Base-by-base conservation (phyloP, 1,284 basidiomycete genomes). In the Pseudozyma sp. region DNA sequence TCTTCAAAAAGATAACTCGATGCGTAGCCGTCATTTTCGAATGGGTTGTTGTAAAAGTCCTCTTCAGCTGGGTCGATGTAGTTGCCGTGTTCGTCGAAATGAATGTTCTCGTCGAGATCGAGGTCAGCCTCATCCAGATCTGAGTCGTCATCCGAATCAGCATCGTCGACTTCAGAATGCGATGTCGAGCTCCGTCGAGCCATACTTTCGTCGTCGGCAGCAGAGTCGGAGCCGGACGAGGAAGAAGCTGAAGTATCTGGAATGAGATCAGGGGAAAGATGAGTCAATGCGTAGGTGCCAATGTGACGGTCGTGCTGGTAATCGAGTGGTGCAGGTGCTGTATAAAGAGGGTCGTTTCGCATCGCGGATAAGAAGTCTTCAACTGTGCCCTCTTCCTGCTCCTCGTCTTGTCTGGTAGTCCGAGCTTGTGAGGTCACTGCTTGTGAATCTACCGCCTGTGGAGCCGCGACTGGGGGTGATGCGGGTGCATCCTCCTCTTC, bases 311-410 rank as follows among this genome's bases (percentile, higher is more conserved):
- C 66, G 16, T 59, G 55, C 2, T 62, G 52, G 16, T 50, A 68
- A 25, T 62, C 66, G 36, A 68, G 45, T 7, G 49, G 36, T 10
- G 38, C 44, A 19, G 51, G 0, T 1, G 36, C 16, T 19, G 18
- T 35, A 36, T 63, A 70, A 52, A 70, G 49, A 1, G 67, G 67
- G 55, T 70, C 67, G 19, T 16, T 59, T 5, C 60, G 47, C 67
- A 70, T 70, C 13, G 42, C 56, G 1, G 49, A 13, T 3, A 64
- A 25, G 18, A 70, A 70, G 42, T 70, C 56, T 1, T 64, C 47
- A 19, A 70, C 61, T 1, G 56, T 64, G 31, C 36, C 66, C 6
- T 55, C 66, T 5, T 55, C 40, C 2, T 13, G 19, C 12, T 53
- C 18, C 7, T 21, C 40, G n/a, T 36, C 52, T 25, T 13, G 38